Evolutionary conservation across 306 rosid genomes (phyloP).

Genomic region (Trifolium repens): DNA sequence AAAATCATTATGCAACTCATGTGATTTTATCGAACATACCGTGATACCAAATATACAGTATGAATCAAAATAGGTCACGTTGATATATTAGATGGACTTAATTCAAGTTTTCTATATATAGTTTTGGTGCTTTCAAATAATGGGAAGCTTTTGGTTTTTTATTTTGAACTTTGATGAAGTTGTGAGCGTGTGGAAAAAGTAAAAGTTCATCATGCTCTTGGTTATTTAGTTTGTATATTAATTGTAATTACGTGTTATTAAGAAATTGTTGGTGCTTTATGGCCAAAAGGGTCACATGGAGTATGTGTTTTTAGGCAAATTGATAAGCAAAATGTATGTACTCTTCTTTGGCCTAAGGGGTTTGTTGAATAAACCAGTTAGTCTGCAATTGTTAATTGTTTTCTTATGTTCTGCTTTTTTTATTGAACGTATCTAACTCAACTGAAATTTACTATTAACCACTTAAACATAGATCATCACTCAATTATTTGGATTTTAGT

Average conservation of each 20-base stretch:
- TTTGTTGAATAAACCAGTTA: conserved; percentile 9
- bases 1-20: no score
- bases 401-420: background rate
- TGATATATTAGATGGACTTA: background rate
- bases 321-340: conserved; percentile 1
- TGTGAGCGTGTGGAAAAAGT: conserved; percentile 49
- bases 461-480: no score
- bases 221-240: conserved; percentile 21
- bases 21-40: background rate
- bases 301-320: background rate
- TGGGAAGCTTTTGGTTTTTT: conserved; percentile 34
- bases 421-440: no score
- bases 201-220: conserved; percentile 44
- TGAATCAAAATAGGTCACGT: background rate
- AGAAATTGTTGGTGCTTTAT: conserved; percentile 16
- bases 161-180: background rate
- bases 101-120: background rate
- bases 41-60: background rate
- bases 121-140: conserved; percentile 28
- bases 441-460: no score
- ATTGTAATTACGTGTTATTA: conserved; percentile 49
- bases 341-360: conserved; percentile 30
- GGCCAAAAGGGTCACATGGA: conserved; percentile 51
- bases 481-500: no score
- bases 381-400: conserved; percentile 23